A percentile compares a stretch with the other conserved stretches of the same genome.
These are phyloP conservation scores for Arabis alpina DNA, from an alignment of 345 rosid species.

Conservation along the genomic window DNA sequence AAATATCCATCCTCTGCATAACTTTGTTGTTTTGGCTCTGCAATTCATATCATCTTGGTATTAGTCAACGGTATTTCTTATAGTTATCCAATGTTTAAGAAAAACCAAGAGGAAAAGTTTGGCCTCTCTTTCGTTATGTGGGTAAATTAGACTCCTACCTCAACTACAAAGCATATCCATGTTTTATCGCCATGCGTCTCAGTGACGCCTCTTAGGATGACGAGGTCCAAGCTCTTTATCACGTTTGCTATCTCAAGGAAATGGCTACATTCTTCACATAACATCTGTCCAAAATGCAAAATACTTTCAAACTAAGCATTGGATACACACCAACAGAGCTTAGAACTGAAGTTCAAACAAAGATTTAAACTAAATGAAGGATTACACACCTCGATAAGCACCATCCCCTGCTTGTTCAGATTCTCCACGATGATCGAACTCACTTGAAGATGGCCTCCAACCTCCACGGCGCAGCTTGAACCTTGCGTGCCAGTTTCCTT, in stretches of 20 bases:
- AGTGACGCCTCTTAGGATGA: conserved; percentile 84
- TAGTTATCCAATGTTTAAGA: background rate
- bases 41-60: conserved; percentile 29
- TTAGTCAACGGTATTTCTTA: conserved; percentile 15
- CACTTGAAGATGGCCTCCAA: conserved; percentile 90
- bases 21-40: conserved; percentile 76
- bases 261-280: conserved; percentile 88
- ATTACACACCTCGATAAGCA: conserved; percentile 81
- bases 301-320: conserved; percentile 3
- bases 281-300: conserved; percentile 63
- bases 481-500: conserved; percentile 53
- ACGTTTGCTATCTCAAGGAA: conserved; percentile 96
- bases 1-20: conserved; percentile 89
- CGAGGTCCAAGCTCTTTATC: conserved; percentile 78
- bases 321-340: conserved; percentile 11
- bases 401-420: conserved; percentile 77
- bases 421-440: conserved; percentile 92
- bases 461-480: conserved; percentile 76
- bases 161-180: conserved; percentile 89
- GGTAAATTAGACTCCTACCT: conserved; percentile 54
- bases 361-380: background rate
- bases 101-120: background rate
- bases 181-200: conserved; percentile 79
- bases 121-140: background rate
- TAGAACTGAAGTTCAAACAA: conserved; percentile 11